Evolutionary conservation across 1,139 yeast genomes (phyloP), one percentile per base, ranked within the genome.

Genomic region (Yamadazyma taylorii): DNA sequence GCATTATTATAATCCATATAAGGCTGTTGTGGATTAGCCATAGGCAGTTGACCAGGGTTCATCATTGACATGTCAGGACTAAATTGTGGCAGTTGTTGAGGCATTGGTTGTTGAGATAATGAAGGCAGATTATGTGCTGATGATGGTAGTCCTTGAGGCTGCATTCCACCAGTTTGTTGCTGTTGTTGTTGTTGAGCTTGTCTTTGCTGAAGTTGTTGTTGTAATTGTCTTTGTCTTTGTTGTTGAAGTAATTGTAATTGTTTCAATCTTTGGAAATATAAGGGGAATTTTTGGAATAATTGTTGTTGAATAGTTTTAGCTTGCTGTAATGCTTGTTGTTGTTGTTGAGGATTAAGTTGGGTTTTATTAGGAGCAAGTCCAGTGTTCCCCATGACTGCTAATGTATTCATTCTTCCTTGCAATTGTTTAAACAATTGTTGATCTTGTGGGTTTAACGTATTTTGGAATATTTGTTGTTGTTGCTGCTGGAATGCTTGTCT

Each of bases 391-490:
- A 71, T 70, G 43, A 63, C 61, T 2, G 66, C 69, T 41, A 69
- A 64, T 2, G 75, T 64, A 40, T 61, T 61, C 66, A 69, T 67
- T 35, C 69, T 57, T 2, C 61, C 52, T 44, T 70, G 77, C 38
- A 68, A 52, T 42, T 69, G 75, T 40, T 69, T 65, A 55, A 69
- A 70, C 6, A 60, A 52, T 37, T 66, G 73, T 41, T 69, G 77
- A 38, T 71, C 76, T 38, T 69, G 72, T 2, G 74, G 69, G 3
- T 66, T 54, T 31, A 71, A 57, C 6, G 73, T 56, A 41, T 52
- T 64, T 36, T 66, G 75, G 61, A 71, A 69, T 17, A 71, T 61
- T 41, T 70, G 75, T 46, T 70, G 75, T 41, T 69, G 75, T 39
- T 70, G 75, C 35, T 68, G 73, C 39, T 68, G 75, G 37, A 46